Conservation (phyloP, 371 early-diverging fungal genomes). For the Circinella minor region DNA sequence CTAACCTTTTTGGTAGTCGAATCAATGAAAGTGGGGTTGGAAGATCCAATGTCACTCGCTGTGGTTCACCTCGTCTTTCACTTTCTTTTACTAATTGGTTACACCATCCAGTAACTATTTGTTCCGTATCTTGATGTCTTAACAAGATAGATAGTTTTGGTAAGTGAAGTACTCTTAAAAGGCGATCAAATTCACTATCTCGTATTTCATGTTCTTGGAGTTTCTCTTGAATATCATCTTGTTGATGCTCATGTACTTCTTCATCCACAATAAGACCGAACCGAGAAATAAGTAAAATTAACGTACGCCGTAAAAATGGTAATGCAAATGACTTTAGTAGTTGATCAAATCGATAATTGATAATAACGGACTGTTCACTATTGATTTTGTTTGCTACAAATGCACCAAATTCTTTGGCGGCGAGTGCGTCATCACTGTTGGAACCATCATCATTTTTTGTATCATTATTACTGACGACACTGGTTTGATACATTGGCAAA, state of each 20-base stretch:
- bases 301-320: conserved; percentile 74
- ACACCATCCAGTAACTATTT: conserved; percentile 42
- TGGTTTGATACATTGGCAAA: background rate
- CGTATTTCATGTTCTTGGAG: background rate
- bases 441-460: conserved; percentile 3
- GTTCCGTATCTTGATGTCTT: conserved; percentile 25
- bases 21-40: conserved; percentile 71
- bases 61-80: conserved; percentile 25
- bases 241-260: conserved; percentile 10
- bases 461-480: conserved; percentile 1
- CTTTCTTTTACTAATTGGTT: conserved; percentile 36
- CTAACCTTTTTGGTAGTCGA: conserved; percentile 79
- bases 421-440: conserved; percentile 19
- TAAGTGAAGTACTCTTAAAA: conserved; percentile 30
- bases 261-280: conserved; percentile 73
- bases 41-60: conserved; percentile 45
- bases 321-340: conserved; percentile 66
- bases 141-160: conserved; percentile 30
- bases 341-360: conserved; percentile 47
- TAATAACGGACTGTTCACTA: background rate
- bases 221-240: too few relatives aligned
- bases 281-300: conserved; percentile 73
- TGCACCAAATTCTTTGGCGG: conserved; percentile 33
- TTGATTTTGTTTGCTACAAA: conserved; percentile 21
- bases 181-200: conserved; percentile 34